Base-by-base conservation (phyloP, 768 basidiomycete species). In the Cystobasidiopsis lactophilus region DNA sequence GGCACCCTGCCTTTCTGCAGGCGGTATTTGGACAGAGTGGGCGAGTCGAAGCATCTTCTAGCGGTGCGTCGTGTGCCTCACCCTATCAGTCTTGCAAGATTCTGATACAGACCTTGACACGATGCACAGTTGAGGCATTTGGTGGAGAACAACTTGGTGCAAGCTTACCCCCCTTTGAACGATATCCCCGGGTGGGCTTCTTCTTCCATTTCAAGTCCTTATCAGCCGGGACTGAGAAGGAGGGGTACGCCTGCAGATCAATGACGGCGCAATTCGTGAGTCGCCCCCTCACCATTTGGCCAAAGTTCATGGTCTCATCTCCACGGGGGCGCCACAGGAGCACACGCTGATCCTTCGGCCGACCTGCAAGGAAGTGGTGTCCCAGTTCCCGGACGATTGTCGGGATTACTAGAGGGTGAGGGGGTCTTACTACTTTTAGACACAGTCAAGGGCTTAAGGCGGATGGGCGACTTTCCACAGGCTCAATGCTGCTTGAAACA, bases 1-100 rank as follows among this genome's bases (percentile, higher is more conserved):
- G 89, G 86, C 27, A 91, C 91, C 11, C 68, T 96, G 55, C 89
- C 93, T 3, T 98, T 84, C 68, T 95, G 91, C 66, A 76, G 89
- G 60, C 74, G 93, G 56, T 98, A 98, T 67, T 75, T 98, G 19
- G 93, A 96, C 63, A 78, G 89, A 24, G 69, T 72, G 3, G 93
- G 93, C 14, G 88, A 95, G 70, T 85, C 76, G 70, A 85, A 81
- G 66, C 91, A 98, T 66, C 70, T 96, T 19, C 71, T 95, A 38
- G 91, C 84, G 53, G n/a, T n/a, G n/a, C n/a, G n/a, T n/a, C 16
- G 85, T 93, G 38, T 55, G 68, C 56, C 2, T 27, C 11, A 30
- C 27, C 14, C 30, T 18, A 7, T 41, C 33, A 35, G 33, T 16
- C 14, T 3, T 13, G 48, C 52, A 54, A 75, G 69, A 21, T 5